Percentiles rank a stretch among this genome's conserved stretches.
phyloP scores from a whole-genome alignment of 192 early-diverging fungal species.

The Globomyces pollinis-pini region DNA sequence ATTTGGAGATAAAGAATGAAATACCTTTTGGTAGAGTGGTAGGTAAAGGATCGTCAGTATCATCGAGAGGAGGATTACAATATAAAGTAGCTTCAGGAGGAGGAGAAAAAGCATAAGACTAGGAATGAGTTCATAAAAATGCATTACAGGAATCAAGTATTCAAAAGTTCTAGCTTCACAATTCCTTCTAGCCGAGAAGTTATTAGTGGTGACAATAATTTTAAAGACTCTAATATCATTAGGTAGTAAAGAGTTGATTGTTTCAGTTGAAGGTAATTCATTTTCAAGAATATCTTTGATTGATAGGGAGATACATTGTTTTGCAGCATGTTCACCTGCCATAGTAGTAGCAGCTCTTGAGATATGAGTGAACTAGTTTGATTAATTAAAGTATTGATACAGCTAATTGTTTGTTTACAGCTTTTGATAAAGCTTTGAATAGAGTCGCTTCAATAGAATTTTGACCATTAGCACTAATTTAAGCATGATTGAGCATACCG shows the following conservation, averaged over 20 bases:
- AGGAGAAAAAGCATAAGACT: constrained; percentile 42
- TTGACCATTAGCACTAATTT: too few relatives aligned
- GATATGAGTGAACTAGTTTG: too few relatives aligned
- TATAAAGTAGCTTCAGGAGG: constrained; percentile 38
- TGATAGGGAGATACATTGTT: constrained; percentile 21
- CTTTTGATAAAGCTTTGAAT: too few relatives aligned
- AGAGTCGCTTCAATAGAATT: too few relatives aligned
- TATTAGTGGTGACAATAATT: constrained; percentile 7
- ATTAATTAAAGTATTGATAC: too few relatives aligned
- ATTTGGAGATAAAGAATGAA: too few relatives aligned
- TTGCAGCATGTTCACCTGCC: constrained; percentile 26
- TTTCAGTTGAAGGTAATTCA: too few relatives aligned
- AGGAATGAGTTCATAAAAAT: constrained; percentile 16
- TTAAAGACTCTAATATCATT: not conserved
- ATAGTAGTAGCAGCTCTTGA: constrained; percentile 33
- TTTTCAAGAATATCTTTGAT: not conserved
- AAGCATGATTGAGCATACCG: too few relatives aligned
- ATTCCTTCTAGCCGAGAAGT: constrained; percentile 38
- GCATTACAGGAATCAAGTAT: constrained; percentile 43
- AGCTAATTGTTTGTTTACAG: too few relatives aligned
- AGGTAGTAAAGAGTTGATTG: not conserved
- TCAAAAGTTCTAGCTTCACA: constrained; percentile 44
- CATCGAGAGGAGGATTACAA: constrained; percentile 15
- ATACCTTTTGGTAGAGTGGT: too few relatives aligned
- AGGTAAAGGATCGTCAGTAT: not conserved